Conservation (phyloP, 2,329 filamentous ascomycete species). For the Ophiostoma tasmaniense region DNA sequence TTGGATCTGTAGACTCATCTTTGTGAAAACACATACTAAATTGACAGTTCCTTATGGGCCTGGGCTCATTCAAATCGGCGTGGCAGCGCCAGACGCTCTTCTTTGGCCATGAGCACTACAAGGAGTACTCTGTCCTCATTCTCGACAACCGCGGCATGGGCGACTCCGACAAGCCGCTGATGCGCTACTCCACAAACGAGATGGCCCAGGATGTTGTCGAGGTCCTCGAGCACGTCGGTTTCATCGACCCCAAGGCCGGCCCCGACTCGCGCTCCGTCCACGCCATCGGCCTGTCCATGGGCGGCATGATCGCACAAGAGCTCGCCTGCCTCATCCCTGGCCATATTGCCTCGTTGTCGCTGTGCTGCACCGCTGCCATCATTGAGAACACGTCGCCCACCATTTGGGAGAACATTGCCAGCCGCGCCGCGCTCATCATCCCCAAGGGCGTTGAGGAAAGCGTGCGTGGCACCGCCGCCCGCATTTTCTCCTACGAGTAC, state of each 20-base stretch:
- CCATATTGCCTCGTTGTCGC: constrained; percentile 46
- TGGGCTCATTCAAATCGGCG: constrained; percentile 57
- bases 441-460: constrained; percentile 63
- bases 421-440: constrained; percentile 48
- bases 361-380: constrained; percentile 53
- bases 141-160: constrained; percentile 84
- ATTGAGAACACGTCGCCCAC: constrained; percentile 56
- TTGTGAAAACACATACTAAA: constrained; percentile 28
- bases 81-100: constrained; percentile 80
- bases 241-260: constrained; percentile 9
- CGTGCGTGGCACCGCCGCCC: constrained; percentile 54
- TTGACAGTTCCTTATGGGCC: constrained; percentile 63
- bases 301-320: constrained; percentile 89
- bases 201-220: constrained; percentile 77
- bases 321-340: constrained; percentile 48
- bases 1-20: neutral
- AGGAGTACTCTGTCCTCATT: constrained; percentile 64
- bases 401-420: constrained; percentile 51
- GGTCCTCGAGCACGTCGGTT: constrained; percentile 59
- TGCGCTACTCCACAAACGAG: constrained; percentile 70
- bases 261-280: constrained; percentile 40
- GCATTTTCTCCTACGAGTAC: constrained; percentile 59
- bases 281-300: constrained; percentile 72
- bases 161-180: constrained; percentile 64
- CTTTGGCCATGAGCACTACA: constrained; percentile 63